Conservation (phyloP, 441 rosid genomes). For the Eutrema salsugineum region DNA sequence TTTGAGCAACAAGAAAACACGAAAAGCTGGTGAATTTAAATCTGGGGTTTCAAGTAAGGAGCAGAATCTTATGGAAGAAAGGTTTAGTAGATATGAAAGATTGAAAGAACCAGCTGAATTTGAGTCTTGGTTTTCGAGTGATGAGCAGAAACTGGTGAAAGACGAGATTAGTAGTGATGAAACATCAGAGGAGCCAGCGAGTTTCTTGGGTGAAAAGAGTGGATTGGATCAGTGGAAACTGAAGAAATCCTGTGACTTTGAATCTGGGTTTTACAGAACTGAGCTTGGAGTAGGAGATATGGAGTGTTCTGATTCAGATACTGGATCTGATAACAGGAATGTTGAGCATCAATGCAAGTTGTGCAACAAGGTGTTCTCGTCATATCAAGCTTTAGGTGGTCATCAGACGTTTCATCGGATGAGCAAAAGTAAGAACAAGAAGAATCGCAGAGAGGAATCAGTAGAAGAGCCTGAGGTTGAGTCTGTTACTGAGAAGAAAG, state of each 20-base stretch:
- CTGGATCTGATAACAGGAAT: slow-evolving; percentile 5
- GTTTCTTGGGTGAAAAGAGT: slow-evolving; percentile 1
- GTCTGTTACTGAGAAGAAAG: slow-evolving; percentile 17
- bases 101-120: slow-evolving; percentile 1
- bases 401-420: slow-evolving; percentile 55
- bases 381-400: slow-evolving; percentile 67
- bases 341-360: slow-evolving; percentile 40
- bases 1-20: slow-evolving; percentile 19
- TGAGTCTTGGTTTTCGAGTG: slow-evolving; percentile 6
- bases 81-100: neutral
- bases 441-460: slow-evolving; percentile 8
- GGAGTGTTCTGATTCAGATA: slow-evolving; percentile 22
- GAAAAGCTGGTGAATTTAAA: slow-evolving; percentile 4
- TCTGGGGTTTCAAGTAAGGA: neutral
- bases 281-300: neutral
- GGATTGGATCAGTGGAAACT: neutral
- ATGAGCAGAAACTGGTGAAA: slow-evolving; percentile 17
- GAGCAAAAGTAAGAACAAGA: slow-evolving; percentile 27
- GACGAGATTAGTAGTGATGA: slow-evolving; percentile 21
- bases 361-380: slow-evolving; percentile 48
- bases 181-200: neutral
- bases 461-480: slow-evolving; percentile 25
- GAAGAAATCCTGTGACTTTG: neutral
- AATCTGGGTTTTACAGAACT: neutral
- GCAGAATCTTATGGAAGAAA: neutral